Base-by-base conservation (phyloP, 2,329 filamentous ascomycete species). In the Penicillium vulpinum region DNA sequence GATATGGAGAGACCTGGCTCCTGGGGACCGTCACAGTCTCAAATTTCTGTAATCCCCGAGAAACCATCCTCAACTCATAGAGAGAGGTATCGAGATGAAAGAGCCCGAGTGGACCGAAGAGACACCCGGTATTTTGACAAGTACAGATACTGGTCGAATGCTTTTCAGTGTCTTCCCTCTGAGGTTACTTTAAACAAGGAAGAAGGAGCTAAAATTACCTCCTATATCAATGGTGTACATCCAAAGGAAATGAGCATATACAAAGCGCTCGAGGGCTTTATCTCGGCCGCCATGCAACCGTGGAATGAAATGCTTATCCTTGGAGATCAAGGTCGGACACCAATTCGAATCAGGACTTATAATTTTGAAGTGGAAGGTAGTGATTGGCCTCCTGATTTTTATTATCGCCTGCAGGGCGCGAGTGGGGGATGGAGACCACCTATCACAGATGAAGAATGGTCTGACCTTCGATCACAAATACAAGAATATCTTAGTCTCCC, bases 331-430 rank as follows among this genome's bases (percentile, higher is more conserved):
- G 48, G 36, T 52, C 54, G 54, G 29, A 57, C 48, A 41, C 54
- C 48, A 18, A 47, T 52, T 18, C 49, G 48, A 53, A 57, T 53
- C 35, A 52, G 54, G 21, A 54, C 54, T 41, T 57, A 57, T 43
- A 31, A 57, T 49, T 57, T 55, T 22, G n/a, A 57, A 29, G 43
- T 54, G 36, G 49, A 57, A 52, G 49, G 44, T 11, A 22, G 0
- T 9, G 11, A 48, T 22, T 7, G 22, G 10, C 5, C 26, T 5
- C 24, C 47, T 10, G 7, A 51, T 10, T 29, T 46, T 13, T 47
- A 18, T 26, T 31, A 11, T 33, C 33, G 33, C 44, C 9, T 46
- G 44, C 10, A 10, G 0, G 33, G n/a, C 9, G 44, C 26, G 29
- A 46, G 28, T n/a, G 3, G 15, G 22, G 16, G 44, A 51, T 38